Conservation (phyloP, 2,329 filamentous ascomycete genomes). For the Reticulascus tulasneorum region DNA sequence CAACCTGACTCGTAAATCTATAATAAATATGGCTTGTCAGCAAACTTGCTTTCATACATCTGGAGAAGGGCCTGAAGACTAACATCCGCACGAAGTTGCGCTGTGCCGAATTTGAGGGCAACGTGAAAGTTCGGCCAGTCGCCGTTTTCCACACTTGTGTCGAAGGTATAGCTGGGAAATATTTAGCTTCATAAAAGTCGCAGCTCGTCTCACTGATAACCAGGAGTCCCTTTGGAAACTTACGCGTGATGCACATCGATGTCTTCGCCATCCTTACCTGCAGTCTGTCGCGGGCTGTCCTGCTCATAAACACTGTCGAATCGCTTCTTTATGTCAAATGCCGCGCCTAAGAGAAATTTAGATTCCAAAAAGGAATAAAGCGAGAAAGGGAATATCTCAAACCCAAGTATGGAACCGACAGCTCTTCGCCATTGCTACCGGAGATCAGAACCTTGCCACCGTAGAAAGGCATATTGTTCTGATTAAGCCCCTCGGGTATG, state of each 20-base stretch:
- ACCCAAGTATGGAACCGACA: conserved; percentile 27
- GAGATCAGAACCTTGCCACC: conserved; percentile 27
- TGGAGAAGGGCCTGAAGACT: not conserved
- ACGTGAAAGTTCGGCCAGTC: conserved; percentile 16
- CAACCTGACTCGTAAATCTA: conserved; percentile 2
- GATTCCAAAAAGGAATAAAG: too few relatives aligned
- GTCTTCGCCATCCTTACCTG: conserved; percentile 2
- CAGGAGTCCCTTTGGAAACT: not conserved
- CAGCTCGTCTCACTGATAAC: too few relatives aligned
- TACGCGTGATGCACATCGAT: conserved; percentile 8
- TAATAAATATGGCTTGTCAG: not conserved
- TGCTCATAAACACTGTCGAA: conserved; percentile 8
- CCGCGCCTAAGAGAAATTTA: conserved; percentile 1
- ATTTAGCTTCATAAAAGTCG: not conserved
- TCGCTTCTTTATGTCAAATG: conserved; percentile 8
- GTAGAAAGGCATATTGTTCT: conserved; percentile 22
- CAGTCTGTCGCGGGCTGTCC: conserved; percentile 4
- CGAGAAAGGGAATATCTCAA: too few relatives aligned
- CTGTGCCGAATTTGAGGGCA: conserved; percentile 10
- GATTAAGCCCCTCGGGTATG: not conserved
- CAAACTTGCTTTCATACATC: accelerated
- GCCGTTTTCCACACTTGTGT: conserved; percentile 11
- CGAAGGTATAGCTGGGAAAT: conserved; percentile 5
- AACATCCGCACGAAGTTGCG: conserved; percentile 15
- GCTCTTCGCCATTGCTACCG: conserved; percentile 25